Conservation (phyloP, 1,139 yeast species). For the Nakaseomyces bracarensis region DNA sequence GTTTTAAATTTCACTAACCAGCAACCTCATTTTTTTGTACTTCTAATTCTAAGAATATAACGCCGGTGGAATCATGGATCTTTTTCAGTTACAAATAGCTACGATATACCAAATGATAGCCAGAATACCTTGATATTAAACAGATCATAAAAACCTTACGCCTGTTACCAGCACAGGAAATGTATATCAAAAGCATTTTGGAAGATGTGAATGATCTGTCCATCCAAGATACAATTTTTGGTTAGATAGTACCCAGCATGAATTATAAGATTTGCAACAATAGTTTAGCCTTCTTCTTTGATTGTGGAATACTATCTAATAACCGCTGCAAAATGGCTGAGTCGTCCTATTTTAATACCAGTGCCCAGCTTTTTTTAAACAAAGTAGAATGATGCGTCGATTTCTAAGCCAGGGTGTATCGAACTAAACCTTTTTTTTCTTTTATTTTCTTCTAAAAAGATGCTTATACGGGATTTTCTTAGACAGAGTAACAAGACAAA, state of each 20-base stretch:
- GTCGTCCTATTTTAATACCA: neutral
- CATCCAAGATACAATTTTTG: too few species aligned
- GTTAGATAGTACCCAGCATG: too few species aligned
- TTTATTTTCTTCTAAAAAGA: neutral
- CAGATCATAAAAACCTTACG: neutral
- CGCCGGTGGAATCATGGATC: neutral
- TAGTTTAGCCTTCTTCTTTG: neutral
- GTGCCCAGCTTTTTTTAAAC: neutral
- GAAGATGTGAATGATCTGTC: neutral
- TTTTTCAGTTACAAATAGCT: too few species aligned
- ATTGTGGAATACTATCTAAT: neutral
- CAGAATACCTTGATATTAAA: too few species aligned
- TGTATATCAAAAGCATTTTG: neutral
- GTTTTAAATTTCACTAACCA: neutral
- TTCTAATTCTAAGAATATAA: too few species aligned
- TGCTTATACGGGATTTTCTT: neutral
- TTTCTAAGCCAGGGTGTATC: neutral
- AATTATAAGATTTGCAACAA: too few species aligned
- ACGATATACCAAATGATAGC: too few species aligned
- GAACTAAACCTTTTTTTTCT: neutral
- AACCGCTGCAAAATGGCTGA: neutral
- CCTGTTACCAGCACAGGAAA: conserved; percentile 3
- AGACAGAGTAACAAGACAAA: too few species aligned
- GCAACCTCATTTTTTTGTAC: neutral
- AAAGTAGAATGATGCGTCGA: too few species aligned